phyloP scores from a whole-genome alignment of 1,139 yeast species.

The Yamadazyma membranifaciens region DNA sequence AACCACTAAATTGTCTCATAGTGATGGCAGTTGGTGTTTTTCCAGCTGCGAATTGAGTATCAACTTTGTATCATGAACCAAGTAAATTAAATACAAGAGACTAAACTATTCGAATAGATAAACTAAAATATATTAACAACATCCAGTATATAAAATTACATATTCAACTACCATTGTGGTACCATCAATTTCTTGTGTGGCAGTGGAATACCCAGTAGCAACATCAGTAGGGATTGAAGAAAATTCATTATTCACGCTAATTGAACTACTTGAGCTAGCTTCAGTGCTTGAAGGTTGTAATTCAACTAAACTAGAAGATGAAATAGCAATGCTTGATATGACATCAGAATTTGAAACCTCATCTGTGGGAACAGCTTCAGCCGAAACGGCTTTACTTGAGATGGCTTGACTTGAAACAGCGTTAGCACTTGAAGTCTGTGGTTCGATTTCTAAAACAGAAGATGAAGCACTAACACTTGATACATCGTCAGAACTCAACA shows the following conservation, averaged over 20 bases:
- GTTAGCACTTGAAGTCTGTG: too few species aligned
- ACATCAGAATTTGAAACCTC: not conserved
- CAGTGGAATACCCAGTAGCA: conserved; percentile 24
- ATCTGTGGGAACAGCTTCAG: conserved; percentile 8
- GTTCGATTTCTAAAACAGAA: too few species aligned
- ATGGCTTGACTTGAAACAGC: too few species aligned
- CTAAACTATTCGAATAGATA: too few species aligned
- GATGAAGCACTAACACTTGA: too few species aligned
- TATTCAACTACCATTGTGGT: conserved; percentile 30
- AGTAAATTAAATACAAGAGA: too few species aligned
- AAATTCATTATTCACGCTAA: not conserved
- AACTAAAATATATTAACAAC: conserved; percentile 14
- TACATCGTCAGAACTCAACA: not conserved
- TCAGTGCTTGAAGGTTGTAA: too few species aligned
- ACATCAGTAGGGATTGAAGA: conserved; percentile 16
- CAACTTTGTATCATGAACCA: too few species aligned
- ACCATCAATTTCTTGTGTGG: conserved; percentile 26
- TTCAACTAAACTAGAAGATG: not conserved
- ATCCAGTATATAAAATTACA: conserved; percentile 30
- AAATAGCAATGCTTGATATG: conserved; percentile 6
- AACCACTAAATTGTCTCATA: not conserved
- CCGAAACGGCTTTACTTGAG: too few species aligned
- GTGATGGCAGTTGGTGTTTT: not conserved
- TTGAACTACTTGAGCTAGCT: too few species aligned
- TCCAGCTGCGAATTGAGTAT: not conserved